Percentiles rank a stretch among this genome's conserved stretches.
phyloP scores from a whole-genome alignment of 164 flowering plant species.

The Platanus orientalis region DNA sequence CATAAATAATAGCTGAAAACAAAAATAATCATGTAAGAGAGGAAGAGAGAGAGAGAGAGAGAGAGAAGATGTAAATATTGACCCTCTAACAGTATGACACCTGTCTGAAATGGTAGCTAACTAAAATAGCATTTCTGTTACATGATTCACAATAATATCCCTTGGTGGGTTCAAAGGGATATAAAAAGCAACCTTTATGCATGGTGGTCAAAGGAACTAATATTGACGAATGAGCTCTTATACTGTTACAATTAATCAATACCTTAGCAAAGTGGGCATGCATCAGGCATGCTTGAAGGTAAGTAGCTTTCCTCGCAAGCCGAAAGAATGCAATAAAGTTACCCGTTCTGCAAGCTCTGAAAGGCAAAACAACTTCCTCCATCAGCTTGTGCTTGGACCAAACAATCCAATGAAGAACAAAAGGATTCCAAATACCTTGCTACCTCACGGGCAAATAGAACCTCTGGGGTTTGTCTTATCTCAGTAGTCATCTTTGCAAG shows the following conservation, averaged over 20 bases:
- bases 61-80: too few species aligned
- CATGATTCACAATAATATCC: too few species aligned
- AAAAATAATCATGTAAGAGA: too few species aligned
- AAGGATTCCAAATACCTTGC: constrained; percentile 58
- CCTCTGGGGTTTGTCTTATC: constrained; percentile 75
- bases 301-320: constrained; percentile 79
- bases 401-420: not conserved
- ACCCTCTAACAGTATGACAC: too few species aligned
- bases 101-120: too few species aligned
- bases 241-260: constrained; percentile 6
- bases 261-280: constrained; percentile 99
- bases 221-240: too few species aligned
- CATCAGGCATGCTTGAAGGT: constrained; percentile 97
- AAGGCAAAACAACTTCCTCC: constrained; percentile 9
- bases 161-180: too few species aligned
- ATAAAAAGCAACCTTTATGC: not conserved
- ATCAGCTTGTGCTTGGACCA: constrained; percentile 15
- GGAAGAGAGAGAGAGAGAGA: too few species aligned
- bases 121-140: too few species aligned
- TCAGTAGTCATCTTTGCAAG: constrained; percentile 95
- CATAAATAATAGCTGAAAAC: too few species aligned
- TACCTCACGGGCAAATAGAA: constrained; percentile 92
- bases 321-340: constrained; percentile 92
- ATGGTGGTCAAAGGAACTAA: not conserved
- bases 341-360: constrained; percentile 93